Evolutionary conservation across 2,329 filamentous ascomycete genomes (phyloP).

Genomic region (Alternaria solani): DNA sequence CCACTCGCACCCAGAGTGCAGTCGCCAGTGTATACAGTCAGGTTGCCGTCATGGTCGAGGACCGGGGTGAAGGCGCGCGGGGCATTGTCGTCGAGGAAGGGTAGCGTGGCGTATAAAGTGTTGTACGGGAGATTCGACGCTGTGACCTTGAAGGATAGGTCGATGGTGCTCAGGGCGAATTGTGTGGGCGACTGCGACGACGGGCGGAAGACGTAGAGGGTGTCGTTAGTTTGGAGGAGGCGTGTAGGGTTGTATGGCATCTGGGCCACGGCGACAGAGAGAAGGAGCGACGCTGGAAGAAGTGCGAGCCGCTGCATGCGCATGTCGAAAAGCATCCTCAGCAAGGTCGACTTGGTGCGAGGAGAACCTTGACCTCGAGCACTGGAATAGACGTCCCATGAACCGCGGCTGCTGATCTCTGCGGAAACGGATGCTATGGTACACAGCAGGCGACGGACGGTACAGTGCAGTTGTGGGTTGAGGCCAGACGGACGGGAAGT

Average conservation of each 20-base stretch:
- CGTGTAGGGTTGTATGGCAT: conserved; percentile 82
- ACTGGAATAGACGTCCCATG: conserved; percentile 27
- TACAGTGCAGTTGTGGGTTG: conserved; percentile 1
- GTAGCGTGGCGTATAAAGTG: conserved; percentile 65
- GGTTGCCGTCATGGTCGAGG: conserved; percentile 71
- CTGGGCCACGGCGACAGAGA: conserved; percentile 38
- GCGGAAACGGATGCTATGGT: neutral
- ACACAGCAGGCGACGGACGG: conserved; percentile 10
- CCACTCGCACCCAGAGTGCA: conserved; percentile 65
- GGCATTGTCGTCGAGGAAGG: conserved; percentile 65
- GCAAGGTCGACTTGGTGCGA: conserved; percentile 10
- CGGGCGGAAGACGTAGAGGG: conserved; percentile 76
- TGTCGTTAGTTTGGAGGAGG: conserved; percentile 66
- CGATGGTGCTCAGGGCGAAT: conserved; percentile 68
- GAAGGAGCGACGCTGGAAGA: neutral
- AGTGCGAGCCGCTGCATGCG: conserved; percentile 3
- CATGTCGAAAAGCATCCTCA: conserved; percentile 3
- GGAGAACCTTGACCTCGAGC: conserved; percentile 35
- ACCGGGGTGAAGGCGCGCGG: conserved; percentile 71
- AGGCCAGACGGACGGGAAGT: conserved; percentile 7
- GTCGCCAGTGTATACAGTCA: conserved; percentile 77
- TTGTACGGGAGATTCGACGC: conserved; percentile 55
- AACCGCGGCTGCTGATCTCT: conserved; percentile 14
- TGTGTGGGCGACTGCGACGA: conserved; percentile 55
- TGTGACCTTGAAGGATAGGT: conserved; percentile 67